These are phyloP conservation scores for Crithidia acanthocephali DNA, from an alignment of 208 protist genomes.

Conservation along the genomic window DNA sequence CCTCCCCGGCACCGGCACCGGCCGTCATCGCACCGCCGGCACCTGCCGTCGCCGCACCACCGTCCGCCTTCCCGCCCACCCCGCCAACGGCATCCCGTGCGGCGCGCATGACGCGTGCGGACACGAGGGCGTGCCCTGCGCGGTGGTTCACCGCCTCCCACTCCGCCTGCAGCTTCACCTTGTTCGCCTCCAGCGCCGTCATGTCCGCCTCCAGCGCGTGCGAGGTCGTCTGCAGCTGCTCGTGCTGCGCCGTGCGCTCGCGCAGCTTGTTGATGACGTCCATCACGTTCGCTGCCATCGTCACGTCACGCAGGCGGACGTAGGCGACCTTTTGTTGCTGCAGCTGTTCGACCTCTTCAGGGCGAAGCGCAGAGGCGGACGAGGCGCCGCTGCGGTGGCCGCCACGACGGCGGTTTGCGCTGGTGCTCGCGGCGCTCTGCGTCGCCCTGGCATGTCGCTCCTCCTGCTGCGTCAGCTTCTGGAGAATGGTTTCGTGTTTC, in stretches of 20 bases:
- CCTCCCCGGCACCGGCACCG: background rate
- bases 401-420: constrained; percentile 19
- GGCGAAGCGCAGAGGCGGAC: constrained; percentile 33
- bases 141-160: constrained; percentile 84
- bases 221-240: constrained; percentile 66
- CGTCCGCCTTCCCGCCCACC: constrained; percentile 7
- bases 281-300: constrained; percentile 70
- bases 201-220: constrained; percentile 72
- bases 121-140: constrained; percentile 50
- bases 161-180: constrained; percentile 45
- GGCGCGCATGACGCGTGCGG: constrained; percentile 36
- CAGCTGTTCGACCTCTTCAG: constrained; percentile 79
- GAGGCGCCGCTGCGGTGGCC: constrained; percentile 29
- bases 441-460: constrained; percentile 56
- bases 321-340: constrained; percentile 87
- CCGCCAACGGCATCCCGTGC: constrained; percentile 37
- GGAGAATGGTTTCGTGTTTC: constrained; percentile 53
- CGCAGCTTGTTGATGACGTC: constrained; percentile 92
- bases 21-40: constrained; percentile 4
- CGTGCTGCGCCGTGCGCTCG: constrained; percentile 84
- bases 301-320: constrained; percentile 93
- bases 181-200: constrained; percentile 57
- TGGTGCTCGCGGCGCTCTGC: constrained; percentile 14
- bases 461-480: constrained; percentile 75
- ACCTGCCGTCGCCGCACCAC: background rate